Conservation (phyloP, 2,329 filamentous ascomycete genomes). For the Hymenoscyphus fructigenus region DNA sequence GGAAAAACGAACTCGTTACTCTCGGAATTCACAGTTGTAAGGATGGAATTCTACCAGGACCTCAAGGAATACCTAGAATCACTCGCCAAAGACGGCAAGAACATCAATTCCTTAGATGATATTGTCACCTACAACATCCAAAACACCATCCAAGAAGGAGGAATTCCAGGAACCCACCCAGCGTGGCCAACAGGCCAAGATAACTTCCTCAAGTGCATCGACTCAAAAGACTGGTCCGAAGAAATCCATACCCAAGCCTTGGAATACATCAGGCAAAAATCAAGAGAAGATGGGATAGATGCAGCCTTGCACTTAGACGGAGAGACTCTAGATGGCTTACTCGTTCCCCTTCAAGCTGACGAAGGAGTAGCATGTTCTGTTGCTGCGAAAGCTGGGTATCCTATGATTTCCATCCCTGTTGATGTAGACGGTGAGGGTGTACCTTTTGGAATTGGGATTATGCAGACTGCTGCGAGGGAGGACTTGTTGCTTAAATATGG, state of each 20-base stretch:
- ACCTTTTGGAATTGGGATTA: slow-evolving; percentile 60
- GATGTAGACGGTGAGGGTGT: slow-evolving; percentile 56
- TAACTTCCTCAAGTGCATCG: slow-evolving; percentile 62
- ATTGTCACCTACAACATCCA: slow-evolving; percentile 63
- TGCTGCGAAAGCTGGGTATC: slow-evolving; percentile 74
- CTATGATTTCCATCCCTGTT: slow-evolving; percentile 67
- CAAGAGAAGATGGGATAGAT: slow-evolving; percentile 67
- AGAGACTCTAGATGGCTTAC: slow-evolving; percentile 21
- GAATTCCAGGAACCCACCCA: slow-evolving; percentile 57
- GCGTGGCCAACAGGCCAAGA: slow-evolving; percentile 72
- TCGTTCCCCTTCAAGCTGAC: slow-evolving; percentile 42
- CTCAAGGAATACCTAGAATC: slow-evolving; percentile 45
- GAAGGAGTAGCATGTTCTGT: slow-evolving; percentile 68
- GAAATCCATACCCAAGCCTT: slow-evolving; percentile 68
- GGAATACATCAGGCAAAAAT: slow-evolving; percentile 55
- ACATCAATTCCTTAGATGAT: slow-evolving; percentile 57
- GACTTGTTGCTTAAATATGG: slow-evolving; percentile 56
- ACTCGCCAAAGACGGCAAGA: slow-evolving; percentile 51
- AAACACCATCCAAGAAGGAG: slow-evolving; percentile 67
- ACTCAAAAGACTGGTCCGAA: slow-evolving; percentile 59
- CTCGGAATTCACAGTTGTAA: slow-evolving; percentile 72
- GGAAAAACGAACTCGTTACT: slow-evolving; percentile 65
- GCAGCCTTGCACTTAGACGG: slow-evolving; percentile 54
- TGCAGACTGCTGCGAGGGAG: slow-evolving; percentile 63
- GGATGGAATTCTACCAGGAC: slow-evolving; percentile 66